Base-by-base conservation (phyloP, 192 early-diverging fungal genomes). In the Gonapodya sp. region DNA sequence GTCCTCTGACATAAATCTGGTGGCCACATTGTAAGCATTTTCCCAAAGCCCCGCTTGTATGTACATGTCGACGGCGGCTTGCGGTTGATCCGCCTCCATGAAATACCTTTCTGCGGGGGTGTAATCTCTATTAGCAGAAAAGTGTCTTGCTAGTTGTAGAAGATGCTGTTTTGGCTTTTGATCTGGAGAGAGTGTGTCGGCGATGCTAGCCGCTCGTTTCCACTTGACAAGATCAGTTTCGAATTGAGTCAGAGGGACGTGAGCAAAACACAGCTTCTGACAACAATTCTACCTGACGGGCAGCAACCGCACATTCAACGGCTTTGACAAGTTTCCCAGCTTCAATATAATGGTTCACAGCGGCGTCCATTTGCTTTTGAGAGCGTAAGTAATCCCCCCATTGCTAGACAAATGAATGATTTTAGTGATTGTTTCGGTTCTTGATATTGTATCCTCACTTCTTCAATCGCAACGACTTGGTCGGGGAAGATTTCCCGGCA, bases 281-380 rank as follows among this genome's bases (percentile, higher is more conserved):
- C 8, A 24, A 64, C 46, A 24, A 64, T 64, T 8, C 24, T 75
- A 89, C 88, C 84, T 89, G 87, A 77, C 88, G 89, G 0, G 89
- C 85, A 35, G 83, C 79, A 33, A 90, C 87, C 1, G 89, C 89
- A 1, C 88, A 84, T 78, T 90, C 89, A 34, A 90, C 80, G 0
- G 89, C 89, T 75, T 92, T 92, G 79, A 89, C 82, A 0, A 87
- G 87, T 75, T 87, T 83, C 24, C 89, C 89, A 14, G 90, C 89
- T 74, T 92, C 91, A 73, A 92, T 92, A 81, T 89, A 92, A 73
- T 92, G 91, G 80, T 91, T 91, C 74, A 92, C 89, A 31, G 91
- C 91, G 2, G 86, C 89, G 72, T 92, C 91, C 82, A 89, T 89
- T 75, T 91, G 91, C 80, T 89, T 90, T 37, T 86, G 87, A 1